phyloP scores from a whole-genome alignment of 306 rosid genomes.

The Sophora flavescens region DNA sequence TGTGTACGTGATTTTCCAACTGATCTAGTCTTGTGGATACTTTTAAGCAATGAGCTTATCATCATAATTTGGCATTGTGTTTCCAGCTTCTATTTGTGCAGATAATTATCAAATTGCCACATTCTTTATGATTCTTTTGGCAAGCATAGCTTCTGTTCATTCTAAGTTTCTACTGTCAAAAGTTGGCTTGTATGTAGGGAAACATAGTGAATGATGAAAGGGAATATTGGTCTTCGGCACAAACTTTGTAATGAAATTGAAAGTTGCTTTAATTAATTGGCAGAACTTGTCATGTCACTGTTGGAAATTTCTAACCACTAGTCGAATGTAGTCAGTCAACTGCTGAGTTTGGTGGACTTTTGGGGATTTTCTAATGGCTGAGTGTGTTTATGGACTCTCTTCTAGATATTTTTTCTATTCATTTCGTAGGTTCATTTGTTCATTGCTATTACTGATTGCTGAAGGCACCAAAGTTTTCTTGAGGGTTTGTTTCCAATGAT shows the following conservation, averaged over 20 bases:
- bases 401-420: background rate
- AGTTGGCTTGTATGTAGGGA: background rate
- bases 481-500: conserved; percentile 4
- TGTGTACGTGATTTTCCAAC: background rate
- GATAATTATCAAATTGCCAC: background rate
- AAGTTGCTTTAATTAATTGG: background rate
- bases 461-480: background rate
- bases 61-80: background rate
- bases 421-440: background rate
- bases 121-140: background rate
- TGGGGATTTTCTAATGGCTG: background rate
- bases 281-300: background rate
- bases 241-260: background rate
- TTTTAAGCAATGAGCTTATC: background rate
- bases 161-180: background rate
- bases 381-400: background rate
- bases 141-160: background rate
- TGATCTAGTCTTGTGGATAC: background rate
- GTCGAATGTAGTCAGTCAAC: background rate
- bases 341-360: conserved; percentile 1
- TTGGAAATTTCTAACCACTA: background rate
- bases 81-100: background rate
- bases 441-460: background rate
- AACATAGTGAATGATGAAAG: background rate
- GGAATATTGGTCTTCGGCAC: background rate